Evolutionary conservation across 2,329 filamentous ascomycete species (phyloP), one percentile per base, ranked within the genome.

Genomic region (Beauveria sp.): DNA sequence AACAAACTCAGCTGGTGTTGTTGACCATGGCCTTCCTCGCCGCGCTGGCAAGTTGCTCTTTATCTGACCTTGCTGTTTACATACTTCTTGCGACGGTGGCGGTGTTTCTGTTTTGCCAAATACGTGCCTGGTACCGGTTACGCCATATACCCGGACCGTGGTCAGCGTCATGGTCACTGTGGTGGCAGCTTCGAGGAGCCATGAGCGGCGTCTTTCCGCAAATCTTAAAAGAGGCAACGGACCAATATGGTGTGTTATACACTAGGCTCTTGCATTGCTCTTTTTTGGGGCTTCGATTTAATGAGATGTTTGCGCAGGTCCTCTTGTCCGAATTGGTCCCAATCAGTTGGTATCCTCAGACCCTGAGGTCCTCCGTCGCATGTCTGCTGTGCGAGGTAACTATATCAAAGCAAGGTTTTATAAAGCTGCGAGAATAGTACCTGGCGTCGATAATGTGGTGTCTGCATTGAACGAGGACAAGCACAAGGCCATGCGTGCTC

Each of bases 361-460:
- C 58, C 74, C 76, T 0, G 73, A 71, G 1, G 65, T 77, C 26
- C 60, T 79, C 12, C 72, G 73, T 24, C 70, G 66, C 24, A 75
- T 79, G 67, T 72, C 70, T 7, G 69, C 68, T 1, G 75, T 74
- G 2, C 71, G 76, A 14, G 74, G 73, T 28, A 61, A 64, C 6
- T 79, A 78, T 62, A 69, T 64, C 2, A 73, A 75, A 1, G 72
- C 72, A 0, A 65, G 65, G 1, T 83, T 80, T 74, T 83, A 83
- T 66, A 72, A 76, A 62, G 77, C 75, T 5, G 74, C 80, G 61
- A 76, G 78, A 16, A 75, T 87, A 63, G 79, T 86, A 62, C 79
- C 81, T 0, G 75, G 79, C n/a, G 72, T 77, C 28, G 79, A 84
- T 64, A 83, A 81, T 62, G 75, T 86, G 6, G 77, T 84, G 42